These are phyloP conservation scores for Penicillium pancosmium DNA, from an alignment of 495 filamentous ascomycete genomes.

Conservation along the genomic window DNA sequence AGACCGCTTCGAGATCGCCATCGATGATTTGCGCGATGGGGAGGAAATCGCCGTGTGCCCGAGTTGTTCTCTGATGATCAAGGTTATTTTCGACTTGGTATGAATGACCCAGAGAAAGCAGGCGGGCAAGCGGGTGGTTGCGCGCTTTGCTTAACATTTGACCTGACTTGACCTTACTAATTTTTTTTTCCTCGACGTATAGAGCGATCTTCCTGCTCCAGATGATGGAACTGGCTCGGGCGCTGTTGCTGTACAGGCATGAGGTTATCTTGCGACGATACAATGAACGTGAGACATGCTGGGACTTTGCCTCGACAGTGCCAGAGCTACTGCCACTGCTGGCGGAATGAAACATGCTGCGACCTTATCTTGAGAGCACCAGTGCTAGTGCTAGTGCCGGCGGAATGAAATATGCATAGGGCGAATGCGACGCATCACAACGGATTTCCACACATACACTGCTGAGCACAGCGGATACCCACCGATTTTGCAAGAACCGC, in stretches of 20 bases:
- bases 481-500: too few species aligned
- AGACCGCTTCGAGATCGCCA: conserved; percentile 92
- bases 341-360: too few species aligned
- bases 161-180: conserved; percentile 16
- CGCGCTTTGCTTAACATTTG: background rate
- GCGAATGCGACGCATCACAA: too few species aligned
- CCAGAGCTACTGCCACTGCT: too few species aligned
- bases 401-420: too few species aligned
- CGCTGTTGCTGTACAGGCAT: conserved; percentile 45
- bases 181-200: conserved; percentile 9
- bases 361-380: too few species aligned
- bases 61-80: conserved; percentile 94
- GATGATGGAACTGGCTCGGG: conserved; percentile 35
- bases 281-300: background rate
- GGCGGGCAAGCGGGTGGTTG: background rate
- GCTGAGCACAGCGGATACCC: too few species aligned
- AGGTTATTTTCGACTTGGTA: conserved; percentile 89
- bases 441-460: too few species aligned
- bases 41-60: conserved; percentile 95
- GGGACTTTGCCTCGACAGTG: background rate
- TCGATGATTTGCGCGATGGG: conserved; percentile 81
- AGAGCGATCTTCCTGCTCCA: conserved; percentile 50
- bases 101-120: conserved; percentile 30
- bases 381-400: too few species aligned
- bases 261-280: conserved; percentile 11